Base-by-base conservation (phyloP, 768 basidiomycete species). In the Podaxis sp. region DNA sequence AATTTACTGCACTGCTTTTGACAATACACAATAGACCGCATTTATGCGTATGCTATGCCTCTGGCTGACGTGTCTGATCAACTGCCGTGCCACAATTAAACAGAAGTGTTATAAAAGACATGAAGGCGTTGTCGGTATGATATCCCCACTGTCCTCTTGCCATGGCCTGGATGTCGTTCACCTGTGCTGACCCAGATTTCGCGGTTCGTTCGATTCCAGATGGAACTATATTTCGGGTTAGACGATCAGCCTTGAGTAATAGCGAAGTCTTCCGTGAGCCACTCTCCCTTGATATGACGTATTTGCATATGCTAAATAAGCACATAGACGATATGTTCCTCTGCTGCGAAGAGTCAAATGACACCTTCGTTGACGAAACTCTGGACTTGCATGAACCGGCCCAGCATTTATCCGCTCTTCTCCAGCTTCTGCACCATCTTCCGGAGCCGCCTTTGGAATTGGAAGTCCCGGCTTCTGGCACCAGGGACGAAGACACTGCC, bases 261-360 rank as follows among this genome's bases (percentile, higher is more conserved):
- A 89, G 88, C 68, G 80, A 85, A 67, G 82, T 89, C 63, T 90
- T 91, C 66, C 75, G 89, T 89, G 73, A 61, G 86, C 15, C 15
- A 17, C 19, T 19, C 43, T 74, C 19, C 15, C 50, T 37, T 66
- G 57, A 29, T 24, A 55, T 66, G 46, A 36, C 47, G 50, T 57
- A 25, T 40, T 9, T 33, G 43, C 37, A 46, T 46, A 19, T 47
- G 24, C 22, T 54, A 27, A 22, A 47, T 57, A 8, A 11, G 33
- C n/a, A 12, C 69, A 11, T 70, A 90, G 89, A 80, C 27, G 81
- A 88, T 68, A 90, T 91, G 89, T 90, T 91, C 70, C 73, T 77
- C 25, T 81, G 81, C 64, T 88, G 87, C 64, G 80, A 84, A 55
- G 61, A 63, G 50, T 37, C 55, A 49, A 64, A 59, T n/a, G 66